Evolutionary conservation across 1,284 basidiomycete species (phyloP), one percentile per base, ranked within the genome.

Genomic region (Taiwanofungus camphoratus): DNA sequence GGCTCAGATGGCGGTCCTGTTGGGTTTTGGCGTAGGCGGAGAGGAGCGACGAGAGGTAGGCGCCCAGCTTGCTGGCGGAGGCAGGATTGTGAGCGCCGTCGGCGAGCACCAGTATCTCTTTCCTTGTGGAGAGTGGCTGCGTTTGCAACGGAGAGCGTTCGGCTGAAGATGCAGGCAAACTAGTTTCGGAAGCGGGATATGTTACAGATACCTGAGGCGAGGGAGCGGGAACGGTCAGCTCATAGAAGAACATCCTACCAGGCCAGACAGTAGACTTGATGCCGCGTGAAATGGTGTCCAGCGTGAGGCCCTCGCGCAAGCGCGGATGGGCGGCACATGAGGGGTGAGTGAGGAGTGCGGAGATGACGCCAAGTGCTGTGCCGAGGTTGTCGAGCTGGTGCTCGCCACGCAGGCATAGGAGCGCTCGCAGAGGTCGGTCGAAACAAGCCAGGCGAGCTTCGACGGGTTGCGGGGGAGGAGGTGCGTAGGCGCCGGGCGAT

Each of bases 21-120:
- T 54, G 36, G 52, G 43, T 42, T 36, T 51, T 6, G 23, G 42
- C 36, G 32, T 31, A 20, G 47, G 44, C 4, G 41, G 31, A 52
- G 42, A 51, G 21, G 51, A 60, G 49, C 5, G 68, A 59, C 26
- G 76, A 69, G 44, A 98, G 66, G 61, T 93, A 98, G 4, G 69
- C 59, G 1, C 81, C 71, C 6, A 99, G 76, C 0, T 79, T 79
- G 15, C 61, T 52, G 0, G 92, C 77, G 0, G 92, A 93, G 4
- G 88, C 82, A n/a, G 81, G 69, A 58, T 99, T 99, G 62, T 99
- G 96, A 1, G 96, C 95, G 3, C 96, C 96, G 58, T 99, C 96
- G 2, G 87, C 83, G 5, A 99, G 73, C 4, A 93, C 65, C 4
- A 69, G 57, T 3, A 70, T 52, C 30, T 55, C 39, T 41, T 42